A percentile compares a stretch with the other conserved stretches of the same genome.
Conservation (phyloP, 192 early-diverging fungal species). For the Chytriomyces sp. region DNA sequence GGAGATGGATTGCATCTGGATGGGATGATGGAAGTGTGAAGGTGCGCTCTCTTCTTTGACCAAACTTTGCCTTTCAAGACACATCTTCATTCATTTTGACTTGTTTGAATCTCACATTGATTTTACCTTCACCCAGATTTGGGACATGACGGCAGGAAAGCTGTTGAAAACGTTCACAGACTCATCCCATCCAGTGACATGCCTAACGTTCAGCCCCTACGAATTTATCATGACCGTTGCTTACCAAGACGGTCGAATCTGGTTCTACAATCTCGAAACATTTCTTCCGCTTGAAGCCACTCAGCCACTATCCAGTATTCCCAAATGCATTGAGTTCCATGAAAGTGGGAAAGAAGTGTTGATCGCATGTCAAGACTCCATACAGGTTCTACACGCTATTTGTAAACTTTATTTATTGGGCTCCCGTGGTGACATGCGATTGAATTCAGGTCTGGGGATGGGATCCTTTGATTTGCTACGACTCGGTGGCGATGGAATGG, state of each 20-base stretch:
- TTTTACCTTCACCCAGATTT: conserved; percentile 40
- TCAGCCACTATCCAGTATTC: conserved; percentile 9
- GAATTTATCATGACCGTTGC: conserved; percentile 61
- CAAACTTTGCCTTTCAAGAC: not conserved
- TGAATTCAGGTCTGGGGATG: conserved; percentile 50
- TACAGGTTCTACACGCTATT: conserved; percentile 41
- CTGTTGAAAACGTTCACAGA: conserved; percentile 51
- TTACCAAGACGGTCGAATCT: conserved; percentile 46
- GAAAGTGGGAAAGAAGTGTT: conserved; percentile 51
- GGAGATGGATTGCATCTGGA: conserved; percentile 63
- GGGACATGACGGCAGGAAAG: conserved; percentile 68
- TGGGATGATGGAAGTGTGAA: conserved; percentile 55
- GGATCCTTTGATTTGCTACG: conserved; percentile 52
- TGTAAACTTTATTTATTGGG: not conserved
- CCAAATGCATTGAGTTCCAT: conserved; percentile 50
- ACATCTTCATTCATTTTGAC: not conserved
- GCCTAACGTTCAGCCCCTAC: conserved; percentile 61
- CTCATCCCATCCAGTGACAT: conserved; percentile 43
- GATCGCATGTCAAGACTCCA: conserved; percentile 45
- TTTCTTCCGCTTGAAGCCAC: conserved; percentile 54
- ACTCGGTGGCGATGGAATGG: conserved; percentile 47
- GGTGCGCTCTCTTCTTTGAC: conserved; percentile 29
- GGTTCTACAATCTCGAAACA: conserved; percentile 62
- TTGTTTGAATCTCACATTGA: not conserved
- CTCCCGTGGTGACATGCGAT: not conserved